phyloP scores from a whole-genome alignment of 2,329 filamentous ascomycete species.

The Dactylellina cionopaga region DNA sequence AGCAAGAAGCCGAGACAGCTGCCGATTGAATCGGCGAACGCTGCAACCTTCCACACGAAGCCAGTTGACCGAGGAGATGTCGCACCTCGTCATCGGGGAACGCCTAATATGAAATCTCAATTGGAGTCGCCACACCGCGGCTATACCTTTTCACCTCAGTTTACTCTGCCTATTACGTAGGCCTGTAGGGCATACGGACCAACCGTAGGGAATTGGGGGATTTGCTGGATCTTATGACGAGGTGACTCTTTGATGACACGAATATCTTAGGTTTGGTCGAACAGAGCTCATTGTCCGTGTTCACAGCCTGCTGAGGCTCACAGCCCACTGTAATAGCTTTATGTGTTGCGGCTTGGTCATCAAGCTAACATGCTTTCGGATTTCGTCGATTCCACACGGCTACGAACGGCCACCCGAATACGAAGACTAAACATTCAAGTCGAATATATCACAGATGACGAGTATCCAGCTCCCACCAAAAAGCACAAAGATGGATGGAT shows the following conservation, averaged over 20 bases:
- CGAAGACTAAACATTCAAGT: not conserved
- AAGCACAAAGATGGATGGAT: conserved; percentile 13
- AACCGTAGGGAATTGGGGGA: not conserved
- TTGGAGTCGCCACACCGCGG: conserved; percentile 5
- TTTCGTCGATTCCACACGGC: conserved; percentile 22
- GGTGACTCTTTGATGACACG: not conserved
- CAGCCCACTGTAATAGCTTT: conserved; percentile 9
- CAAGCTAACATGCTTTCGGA: not conserved
- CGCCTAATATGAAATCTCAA: conserved; percentile 25
- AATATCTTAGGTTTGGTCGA: not conserved
- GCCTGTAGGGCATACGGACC: not conserved
- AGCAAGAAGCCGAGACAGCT: conserved; percentile 28
- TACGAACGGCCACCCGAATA: conserved; percentile 19
- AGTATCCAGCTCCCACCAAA: not conserved
- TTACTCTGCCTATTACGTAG: conserved; percentile 18
- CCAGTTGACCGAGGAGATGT: conserved; percentile 16
- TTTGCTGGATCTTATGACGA: not conserved
- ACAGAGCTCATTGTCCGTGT: not conserved
- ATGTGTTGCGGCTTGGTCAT: conserved; percentile 24
- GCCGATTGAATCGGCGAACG: conserved; percentile 16
- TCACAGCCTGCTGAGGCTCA: conserved; percentile 23
- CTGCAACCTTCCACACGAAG: conserved; percentile 32
- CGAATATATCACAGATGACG: conserved; percentile 9
- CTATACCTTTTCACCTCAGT: not conserved
- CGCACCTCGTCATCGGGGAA: conserved; percentile 38